Evolutionary conservation across 2,329 filamentous ascomycete species (phyloP).

Genomic region (Paecilomyces fulvus): DNA sequence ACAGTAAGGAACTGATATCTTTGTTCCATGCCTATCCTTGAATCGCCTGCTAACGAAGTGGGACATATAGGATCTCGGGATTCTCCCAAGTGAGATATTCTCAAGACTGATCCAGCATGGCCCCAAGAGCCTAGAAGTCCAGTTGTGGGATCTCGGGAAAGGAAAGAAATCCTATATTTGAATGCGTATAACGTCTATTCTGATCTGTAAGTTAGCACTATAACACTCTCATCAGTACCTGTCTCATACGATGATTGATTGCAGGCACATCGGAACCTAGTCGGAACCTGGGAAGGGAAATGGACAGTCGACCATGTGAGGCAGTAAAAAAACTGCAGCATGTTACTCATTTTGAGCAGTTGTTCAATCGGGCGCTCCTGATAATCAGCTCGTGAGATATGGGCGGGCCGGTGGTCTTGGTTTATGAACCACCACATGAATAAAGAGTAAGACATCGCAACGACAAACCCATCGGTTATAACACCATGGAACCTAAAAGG

Average conservation of each 20-base stretch:
- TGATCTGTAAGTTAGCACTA: not conserved
- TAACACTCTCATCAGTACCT: not conserved
- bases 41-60: not conserved
- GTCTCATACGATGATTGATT: not conserved
- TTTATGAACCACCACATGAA: not conserved
- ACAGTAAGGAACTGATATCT: not conserved
- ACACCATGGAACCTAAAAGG: not conserved
- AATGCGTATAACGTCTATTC: not conserved
- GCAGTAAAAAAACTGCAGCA: not conserved
- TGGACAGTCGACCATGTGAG: not conserved
- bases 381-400: not conserved
- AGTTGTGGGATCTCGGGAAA: not conserved
- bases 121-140: not conserved
- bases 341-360: not conserved
- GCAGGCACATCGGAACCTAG: not conserved
- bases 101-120: not conserved
- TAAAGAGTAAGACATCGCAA: not conserved
- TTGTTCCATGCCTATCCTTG: not conserved
- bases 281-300: not conserved
- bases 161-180: not conserved
- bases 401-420: not conserved
- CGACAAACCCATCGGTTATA: not conserved
- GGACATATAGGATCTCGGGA: not conserved
- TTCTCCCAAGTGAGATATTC: not conserved
- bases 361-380: not conserved